Percentiles rank a stretch among this genome's conserved stretches.
Evolutionary conservation across 768 basidiomycete genomes (phyloP).

Genomic region (Roridomyces roridus): DNA sequence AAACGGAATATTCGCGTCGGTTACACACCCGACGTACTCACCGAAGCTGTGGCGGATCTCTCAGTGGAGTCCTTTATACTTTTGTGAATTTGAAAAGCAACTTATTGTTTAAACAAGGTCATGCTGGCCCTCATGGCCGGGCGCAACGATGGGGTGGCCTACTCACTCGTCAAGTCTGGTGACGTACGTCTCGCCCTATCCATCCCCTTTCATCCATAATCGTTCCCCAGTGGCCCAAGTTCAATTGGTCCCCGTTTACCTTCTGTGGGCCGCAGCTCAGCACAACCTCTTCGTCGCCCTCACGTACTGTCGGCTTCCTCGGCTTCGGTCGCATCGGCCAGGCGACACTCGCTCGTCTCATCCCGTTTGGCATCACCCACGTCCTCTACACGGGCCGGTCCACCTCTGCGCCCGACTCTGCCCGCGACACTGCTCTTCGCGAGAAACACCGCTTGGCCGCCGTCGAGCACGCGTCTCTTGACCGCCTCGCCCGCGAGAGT

Average conservation of each 20-base stretch:
- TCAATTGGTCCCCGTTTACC: constrained; percentile 81
- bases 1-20: constrained; percentile 75
- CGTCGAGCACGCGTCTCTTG: constrained; percentile 66
- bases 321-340: constrained; percentile 96
- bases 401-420: constrained; percentile 49
- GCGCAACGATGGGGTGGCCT: constrained; percentile 74
- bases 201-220: not conserved
- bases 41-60: constrained; percentile 95
- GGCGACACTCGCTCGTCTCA: constrained; percentile 76
- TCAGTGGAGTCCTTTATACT: too few relatives aligned
- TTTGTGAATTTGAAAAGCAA: too few relatives aligned
- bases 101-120: too few relatives aligned
- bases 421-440: constrained; percentile 42
- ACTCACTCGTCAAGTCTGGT: constrained; percentile 70
- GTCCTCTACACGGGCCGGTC: constrained; percentile 74
- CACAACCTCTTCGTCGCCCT: constrained; percentile 51
- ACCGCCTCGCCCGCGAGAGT: constrained; percentile 74
- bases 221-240: constrained; percentile 53
- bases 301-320: constrained; percentile 84
- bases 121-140: constrained; percentile 96
- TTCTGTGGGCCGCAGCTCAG: constrained; percentile 87
- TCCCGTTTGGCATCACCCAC: constrained; percentile 81
- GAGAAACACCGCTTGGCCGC: constrained; percentile 39
- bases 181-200: constrained; percentile 49
- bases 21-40: constrained; percentile 93